phyloP scores from a whole-genome alignment of 73 alveolate genomes.

The Blepharisma stoltei region DNA sequence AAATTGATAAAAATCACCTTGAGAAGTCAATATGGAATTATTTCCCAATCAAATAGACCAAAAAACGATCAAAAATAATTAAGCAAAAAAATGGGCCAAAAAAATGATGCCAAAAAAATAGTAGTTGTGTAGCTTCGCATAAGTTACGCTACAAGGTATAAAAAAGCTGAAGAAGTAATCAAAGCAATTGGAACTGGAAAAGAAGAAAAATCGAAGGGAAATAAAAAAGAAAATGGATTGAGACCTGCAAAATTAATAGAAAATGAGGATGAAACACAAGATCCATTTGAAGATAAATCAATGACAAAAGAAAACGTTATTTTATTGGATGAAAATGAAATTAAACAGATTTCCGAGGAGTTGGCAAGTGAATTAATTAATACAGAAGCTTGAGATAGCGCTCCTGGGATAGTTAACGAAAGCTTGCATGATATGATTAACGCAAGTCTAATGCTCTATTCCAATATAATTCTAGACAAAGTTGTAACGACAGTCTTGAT shows the following conservation, averaged over 20 bases:
- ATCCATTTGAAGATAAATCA: not conserved
- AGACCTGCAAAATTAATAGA: not conserved
- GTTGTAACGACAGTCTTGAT: not conserved
- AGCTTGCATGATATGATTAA: not conserved
- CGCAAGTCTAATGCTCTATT: not conserved
- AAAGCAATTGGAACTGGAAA: too few relatives aligned
- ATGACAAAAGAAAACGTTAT: not conserved
- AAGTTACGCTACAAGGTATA: too few relatives aligned
- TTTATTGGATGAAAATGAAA: not conserved
- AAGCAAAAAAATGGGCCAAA: too few relatives aligned
- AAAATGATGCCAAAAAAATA: too few relatives aligned
- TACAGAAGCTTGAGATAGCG: not conserved
- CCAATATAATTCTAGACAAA: conserved; percentile 5
- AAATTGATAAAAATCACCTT: too few relatives aligned
- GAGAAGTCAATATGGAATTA: too few relatives aligned
- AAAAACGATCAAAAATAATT: too few relatives aligned
- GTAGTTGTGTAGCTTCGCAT: too few relatives aligned
- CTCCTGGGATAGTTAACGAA: not conserved
- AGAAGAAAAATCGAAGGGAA: too few relatives aligned
- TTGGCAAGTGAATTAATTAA: not conserved
- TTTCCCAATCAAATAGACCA: too few relatives aligned
- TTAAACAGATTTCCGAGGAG: not conserved
- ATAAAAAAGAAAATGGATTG: not conserved
- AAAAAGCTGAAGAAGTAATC: too few relatives aligned
- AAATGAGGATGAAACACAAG: not conserved